Evolutionary conservation across 192 early-diverging fungal genomes (phyloP), one percentile per base, ranked within the genome.

Genomic region (Ramicandelaber brevisporus): DNA sequence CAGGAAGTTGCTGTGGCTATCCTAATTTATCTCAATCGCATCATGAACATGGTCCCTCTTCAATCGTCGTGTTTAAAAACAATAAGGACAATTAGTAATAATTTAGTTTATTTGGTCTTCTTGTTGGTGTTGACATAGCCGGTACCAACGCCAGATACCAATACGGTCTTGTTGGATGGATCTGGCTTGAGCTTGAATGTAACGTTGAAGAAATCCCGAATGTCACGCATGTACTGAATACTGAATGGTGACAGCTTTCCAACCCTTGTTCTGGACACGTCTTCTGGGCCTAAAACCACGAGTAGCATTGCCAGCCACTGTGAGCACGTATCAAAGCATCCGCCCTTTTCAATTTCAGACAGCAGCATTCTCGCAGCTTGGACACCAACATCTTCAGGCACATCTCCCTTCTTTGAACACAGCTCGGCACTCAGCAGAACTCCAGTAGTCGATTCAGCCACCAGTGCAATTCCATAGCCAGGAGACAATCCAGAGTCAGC

Each of bases 111-210:
- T 17, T 61, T 70, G 2, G 66, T 60, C 57, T 82, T 82, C 57
- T 89, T 92, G 52, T 66, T 82, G 23, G 78, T 68, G 46, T 97
- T 97, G 19, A 61, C 63, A 46, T 76, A 92, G 6, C 87, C 87
- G 11, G 70, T 55, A 15, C 90, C 90, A 17, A 97, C 59, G 45
- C 78, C 81, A 2, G 87, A 73, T 55, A 92, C 53, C 17, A 86
- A 34, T 10, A 82, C 59, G 1, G 66, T 68, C 34, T 66, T 61
- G 4, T 60, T 64, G 33, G 61, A 55, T 1, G 62, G 47, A 27
- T 88, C 84, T 1, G 68, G 66, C 50, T 62, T 67, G 31, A 97
- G 73, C 55, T 90, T 97, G 62, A 93, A 93, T 2, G 70, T 72
- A 6, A 75, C 70, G 20, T 78, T 83, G 49, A 97, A 77, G 44